Evolutionary conservation across 306 rosid genomes (phyloP).

Genomic region (Betula pendula): DNA sequence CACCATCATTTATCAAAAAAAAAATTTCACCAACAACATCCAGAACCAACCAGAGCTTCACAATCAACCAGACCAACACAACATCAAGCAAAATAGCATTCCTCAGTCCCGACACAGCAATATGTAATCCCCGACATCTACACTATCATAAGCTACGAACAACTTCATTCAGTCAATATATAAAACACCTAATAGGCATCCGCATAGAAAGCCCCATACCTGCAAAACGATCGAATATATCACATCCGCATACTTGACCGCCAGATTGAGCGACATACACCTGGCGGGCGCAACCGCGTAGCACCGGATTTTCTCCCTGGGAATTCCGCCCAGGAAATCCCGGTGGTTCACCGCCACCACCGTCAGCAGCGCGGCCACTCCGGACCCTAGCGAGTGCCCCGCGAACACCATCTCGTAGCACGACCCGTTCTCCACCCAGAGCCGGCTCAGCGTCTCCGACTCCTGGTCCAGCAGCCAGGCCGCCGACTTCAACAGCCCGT

Average conservation of each 20-base stretch:
- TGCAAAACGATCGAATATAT: slow-evolving; percentile 76
- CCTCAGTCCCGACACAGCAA: no score
- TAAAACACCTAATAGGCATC: neutral
- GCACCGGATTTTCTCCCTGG: slow-evolving; percentile 61
- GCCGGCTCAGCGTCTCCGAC: slow-evolving; percentile 59
- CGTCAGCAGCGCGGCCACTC: slow-evolving; percentile 77
- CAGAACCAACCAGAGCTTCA: neutral
- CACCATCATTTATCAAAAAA: no score
- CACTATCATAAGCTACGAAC: neutral
- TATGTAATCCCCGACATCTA: no score
- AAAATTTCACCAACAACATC: neutral
- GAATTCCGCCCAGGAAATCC: slow-evolving; percentile 64
- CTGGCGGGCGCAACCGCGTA: slow-evolving; percentile 88
- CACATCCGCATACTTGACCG: slow-evolving; percentile 91
- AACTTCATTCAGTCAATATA: slow-evolving; percentile 5
- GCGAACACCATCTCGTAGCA: slow-evolving; percentile 69
- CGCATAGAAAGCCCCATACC: slow-evolving; percentile 35
- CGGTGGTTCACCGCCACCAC: slow-evolving; percentile 65
- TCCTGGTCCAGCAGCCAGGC: slow-evolving; percentile 74
- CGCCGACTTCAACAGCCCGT: slow-evolving; percentile 78
- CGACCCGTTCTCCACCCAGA: slow-evolving; percentile 71
- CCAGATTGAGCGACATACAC: slow-evolving; percentile 93
- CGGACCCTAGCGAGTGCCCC: slow-evolving; percentile 90
- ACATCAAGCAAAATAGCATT: neutral
- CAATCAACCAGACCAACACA: neutral